phyloP scores from a whole-genome alignment of 176 grass and related monocot species.

The Cymbopogon citratus region DNA sequence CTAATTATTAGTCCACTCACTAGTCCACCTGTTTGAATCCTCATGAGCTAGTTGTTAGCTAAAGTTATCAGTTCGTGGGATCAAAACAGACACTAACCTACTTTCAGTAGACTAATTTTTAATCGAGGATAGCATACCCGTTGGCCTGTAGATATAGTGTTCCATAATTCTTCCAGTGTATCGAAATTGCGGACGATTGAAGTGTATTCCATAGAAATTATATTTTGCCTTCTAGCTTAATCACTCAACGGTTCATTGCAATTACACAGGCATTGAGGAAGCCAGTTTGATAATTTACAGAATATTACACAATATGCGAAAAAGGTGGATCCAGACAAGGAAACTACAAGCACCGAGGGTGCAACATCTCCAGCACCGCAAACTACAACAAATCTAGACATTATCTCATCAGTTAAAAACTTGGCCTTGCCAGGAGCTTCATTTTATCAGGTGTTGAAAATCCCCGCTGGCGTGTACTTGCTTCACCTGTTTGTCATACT shows the following conservation, averaged over 20 bases:
- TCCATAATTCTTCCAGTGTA: not conserved
- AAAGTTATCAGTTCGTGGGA: too few species aligned
- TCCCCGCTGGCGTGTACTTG: conserved; percentile 85
- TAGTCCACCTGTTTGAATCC: too few species aligned
- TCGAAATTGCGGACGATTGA: not conserved
- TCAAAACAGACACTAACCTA: too few species aligned
- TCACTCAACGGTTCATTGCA: conserved; percentile 21
- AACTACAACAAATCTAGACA: conserved; percentile 21
- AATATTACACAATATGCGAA: not conserved
- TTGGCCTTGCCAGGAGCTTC: not conserved
- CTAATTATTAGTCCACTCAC: too few species aligned
- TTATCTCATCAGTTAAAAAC: conserved; percentile 14
- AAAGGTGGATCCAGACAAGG: not conserved
- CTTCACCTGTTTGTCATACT: conserved; percentile 90
- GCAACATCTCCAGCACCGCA: conserved; percentile 17
- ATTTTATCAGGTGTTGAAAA: conserved; percentile 44
- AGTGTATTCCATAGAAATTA: conserved; percentile 15
- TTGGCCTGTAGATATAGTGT: not conserved
- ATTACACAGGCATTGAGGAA: conserved; percentile 28
- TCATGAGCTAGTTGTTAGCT: too few species aligned
- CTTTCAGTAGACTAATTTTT: too few species aligned
- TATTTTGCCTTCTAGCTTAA: conserved; percentile 22
- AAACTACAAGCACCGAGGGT: conserved; percentile 9
- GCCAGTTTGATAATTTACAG: conserved; percentile 40
- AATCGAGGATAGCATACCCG: not conserved